These are phyloP conservation scores for Naganishia liquefaciens DNA, from an alignment of 1,284 basidiomycete species.

Conservation along the genomic window DNA sequence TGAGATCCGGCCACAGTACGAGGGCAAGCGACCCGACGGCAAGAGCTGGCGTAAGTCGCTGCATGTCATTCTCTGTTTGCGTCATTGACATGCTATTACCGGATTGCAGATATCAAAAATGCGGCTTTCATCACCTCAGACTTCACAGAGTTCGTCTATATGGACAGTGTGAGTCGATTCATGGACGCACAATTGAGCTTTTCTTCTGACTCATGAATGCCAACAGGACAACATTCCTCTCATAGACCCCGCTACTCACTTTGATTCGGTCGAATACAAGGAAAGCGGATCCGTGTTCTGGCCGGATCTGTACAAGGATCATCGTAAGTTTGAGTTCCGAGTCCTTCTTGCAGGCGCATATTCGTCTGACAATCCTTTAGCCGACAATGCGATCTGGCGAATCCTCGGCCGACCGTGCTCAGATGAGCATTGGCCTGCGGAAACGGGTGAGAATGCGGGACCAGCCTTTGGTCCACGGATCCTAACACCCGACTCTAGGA, in stretches of 20 bases:
- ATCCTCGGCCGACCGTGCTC: conserved; percentile 53
- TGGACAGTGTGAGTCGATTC: conserved; percentile 47
- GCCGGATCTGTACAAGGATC: conserved; percentile 57
- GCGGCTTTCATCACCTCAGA: conserved; percentile 47
- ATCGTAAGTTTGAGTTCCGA: conserved; percentile 45
- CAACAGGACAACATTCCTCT: conserved; percentile 55
- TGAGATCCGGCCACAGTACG: conserved; percentile 4
- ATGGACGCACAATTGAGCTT: neutral
- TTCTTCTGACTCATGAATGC: conserved; percentile 30
- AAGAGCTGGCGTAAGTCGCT: conserved; percentile 43
- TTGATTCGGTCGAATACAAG: conserved; percentile 53
- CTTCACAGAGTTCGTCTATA: conserved; percentile 52
- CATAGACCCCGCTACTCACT: conserved; percentile 53
- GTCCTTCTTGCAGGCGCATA: neutral
- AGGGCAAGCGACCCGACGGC: conserved; percentile 36
- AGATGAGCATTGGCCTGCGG: conserved; percentile 56
- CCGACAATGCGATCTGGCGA: conserved; percentile 57
- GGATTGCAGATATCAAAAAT: conserved; percentile 47
- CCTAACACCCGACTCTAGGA: conserved; percentile 4
- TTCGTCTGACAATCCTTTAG: conserved; percentile 34
- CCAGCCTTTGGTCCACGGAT: neutral
- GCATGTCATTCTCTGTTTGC: neutral
- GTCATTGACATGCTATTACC: neutral
- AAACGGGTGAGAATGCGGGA: conserved; percentile 45
- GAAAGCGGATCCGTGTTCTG: conserved; percentile 55